These are phyloP conservation scores for Ophiosphaerella korrae DNA, from an alignment of 2,329 filamentous ascomycete genomes.

Conservation along the genomic window DNA sequence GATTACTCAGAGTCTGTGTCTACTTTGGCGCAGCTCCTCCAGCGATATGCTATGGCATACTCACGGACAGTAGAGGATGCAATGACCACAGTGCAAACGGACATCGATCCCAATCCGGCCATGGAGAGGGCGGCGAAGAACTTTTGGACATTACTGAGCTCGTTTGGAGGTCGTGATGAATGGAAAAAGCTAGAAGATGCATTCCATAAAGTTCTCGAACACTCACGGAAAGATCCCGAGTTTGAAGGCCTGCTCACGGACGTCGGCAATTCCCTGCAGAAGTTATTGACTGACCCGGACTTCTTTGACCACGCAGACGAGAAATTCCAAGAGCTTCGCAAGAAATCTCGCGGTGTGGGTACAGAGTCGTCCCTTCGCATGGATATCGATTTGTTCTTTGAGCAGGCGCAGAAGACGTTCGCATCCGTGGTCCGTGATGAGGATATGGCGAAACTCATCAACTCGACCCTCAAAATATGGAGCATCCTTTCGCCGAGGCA, in stretches of 20 bases:
- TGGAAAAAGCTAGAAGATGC: conserved; percentile 77
- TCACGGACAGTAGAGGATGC: conserved; percentile 73
- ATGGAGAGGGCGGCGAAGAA: conserved; percentile 77
- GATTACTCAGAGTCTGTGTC: conserved; percentile 90
- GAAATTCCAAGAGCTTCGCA: conserved; percentile 64
- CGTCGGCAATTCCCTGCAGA: conserved; percentile 74
- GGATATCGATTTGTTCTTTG: conserved; percentile 74
- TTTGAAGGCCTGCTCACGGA: conserved; percentile 80
- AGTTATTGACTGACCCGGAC: conserved; percentile 80
- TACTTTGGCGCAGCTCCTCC: conserved; percentile 73
- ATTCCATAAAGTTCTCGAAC: conserved; percentile 72
- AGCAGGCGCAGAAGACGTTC: conserved; percentile 70
- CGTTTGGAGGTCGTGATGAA: conserved; percentile 73
- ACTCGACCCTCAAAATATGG: conserved; percentile 70
- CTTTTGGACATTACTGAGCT: conserved; percentile 79
- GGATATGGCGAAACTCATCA: conserved; percentile 71
- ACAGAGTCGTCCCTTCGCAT: conserved; percentile 70
- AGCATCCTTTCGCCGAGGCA: conserved; percentile 71
- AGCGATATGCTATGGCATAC: conserved; percentile 79
- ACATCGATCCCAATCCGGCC: conserved; percentile 73
- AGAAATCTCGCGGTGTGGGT: conserved; percentile 63
- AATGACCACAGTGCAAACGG: conserved; percentile 68
- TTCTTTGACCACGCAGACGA: conserved; percentile 80
- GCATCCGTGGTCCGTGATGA: conserved; percentile 72
- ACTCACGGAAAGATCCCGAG: conserved; percentile 77